These are phyloP conservation scores for Penstemon barbatus DNA, from an alignment of 257 asterid genomes.

Conservation along the genomic window DNA sequence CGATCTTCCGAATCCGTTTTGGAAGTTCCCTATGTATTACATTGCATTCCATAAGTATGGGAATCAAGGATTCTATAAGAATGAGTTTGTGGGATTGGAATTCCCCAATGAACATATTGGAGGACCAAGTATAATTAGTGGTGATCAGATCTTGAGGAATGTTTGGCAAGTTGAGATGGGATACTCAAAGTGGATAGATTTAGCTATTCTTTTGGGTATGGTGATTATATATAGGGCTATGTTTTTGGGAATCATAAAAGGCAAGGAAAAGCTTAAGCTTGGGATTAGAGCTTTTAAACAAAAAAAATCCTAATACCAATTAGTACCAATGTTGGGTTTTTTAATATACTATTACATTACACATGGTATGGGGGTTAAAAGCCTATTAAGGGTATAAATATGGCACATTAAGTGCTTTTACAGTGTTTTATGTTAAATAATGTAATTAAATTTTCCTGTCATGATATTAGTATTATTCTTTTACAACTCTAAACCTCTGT, in stretches of 20 bases:
- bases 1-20: constrained; percentile 57
- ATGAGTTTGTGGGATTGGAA: constrained; percentile 46
- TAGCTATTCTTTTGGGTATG: constrained; percentile 51
- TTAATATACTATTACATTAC: no score
- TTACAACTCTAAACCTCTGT: no score
- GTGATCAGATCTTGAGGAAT: constrained; percentile 45
- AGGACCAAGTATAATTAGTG: constrained; percentile 35
- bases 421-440: no score
- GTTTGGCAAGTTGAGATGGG: constrained; percentile 58
- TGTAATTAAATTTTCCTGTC: no score
- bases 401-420: no score
- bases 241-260: constrained; percentile 42
- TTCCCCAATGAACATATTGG: constrained; percentile 40
- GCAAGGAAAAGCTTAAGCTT: constrained; percentile 32
- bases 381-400: no score
- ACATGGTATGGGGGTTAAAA: no score
- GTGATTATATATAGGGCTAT: constrained; percentile 40
- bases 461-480: no score
- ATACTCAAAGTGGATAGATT: constrained; percentile 60
- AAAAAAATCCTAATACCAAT: no score
- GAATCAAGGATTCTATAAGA: constrained; percentile 55
- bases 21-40: constrained; percentile 57
- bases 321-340: no score
- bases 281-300: no score
- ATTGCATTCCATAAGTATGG: constrained; percentile 59